Conservation (phyloP, 345 rosid species). For the Kernera saxatilis region DNA sequence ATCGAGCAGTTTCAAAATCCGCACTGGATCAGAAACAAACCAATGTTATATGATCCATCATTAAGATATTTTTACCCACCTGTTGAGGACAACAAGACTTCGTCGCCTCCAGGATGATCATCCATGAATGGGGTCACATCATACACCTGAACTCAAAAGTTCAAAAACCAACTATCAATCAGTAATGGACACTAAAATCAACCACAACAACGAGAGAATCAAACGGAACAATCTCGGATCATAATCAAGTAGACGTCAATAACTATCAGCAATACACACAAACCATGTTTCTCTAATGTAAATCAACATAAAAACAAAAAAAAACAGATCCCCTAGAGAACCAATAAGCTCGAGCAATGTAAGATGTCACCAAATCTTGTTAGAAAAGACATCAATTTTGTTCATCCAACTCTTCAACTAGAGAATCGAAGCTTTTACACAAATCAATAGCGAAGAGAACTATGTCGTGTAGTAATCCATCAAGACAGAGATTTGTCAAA, state of each 20-base stretch:
- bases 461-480: background rate
- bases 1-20: background rate
- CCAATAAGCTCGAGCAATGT: background rate
- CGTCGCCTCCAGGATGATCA: slow-evolving; percentile 99
- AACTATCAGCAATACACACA: background rate
- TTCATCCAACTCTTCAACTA: background rate
- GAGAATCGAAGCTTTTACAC: background rate
- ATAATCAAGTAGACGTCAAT: background rate
- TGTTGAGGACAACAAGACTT: slow-evolving; percentile 87
- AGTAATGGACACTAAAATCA: background rate
- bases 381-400: background rate
- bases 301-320: background rate
- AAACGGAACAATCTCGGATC: background rate
- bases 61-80: slow-evolving; percentile 30
- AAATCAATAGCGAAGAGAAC: background rate
- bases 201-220: background rate
- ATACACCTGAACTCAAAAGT: slow-evolving; percentile 53
- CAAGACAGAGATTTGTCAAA: background rate
- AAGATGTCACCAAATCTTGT: background rate
- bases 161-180: background rate
- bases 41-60: background rate
- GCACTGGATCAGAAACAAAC: background rate
- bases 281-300: background rate
- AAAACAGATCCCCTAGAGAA: background rate
- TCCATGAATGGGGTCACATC: slow-evolving; percentile 97